These are phyloP conservation scores for Sphaerobolus stellatus DNA, from an alignment of 1,284 basidiomycete species.

Conservation along the genomic window DNA sequence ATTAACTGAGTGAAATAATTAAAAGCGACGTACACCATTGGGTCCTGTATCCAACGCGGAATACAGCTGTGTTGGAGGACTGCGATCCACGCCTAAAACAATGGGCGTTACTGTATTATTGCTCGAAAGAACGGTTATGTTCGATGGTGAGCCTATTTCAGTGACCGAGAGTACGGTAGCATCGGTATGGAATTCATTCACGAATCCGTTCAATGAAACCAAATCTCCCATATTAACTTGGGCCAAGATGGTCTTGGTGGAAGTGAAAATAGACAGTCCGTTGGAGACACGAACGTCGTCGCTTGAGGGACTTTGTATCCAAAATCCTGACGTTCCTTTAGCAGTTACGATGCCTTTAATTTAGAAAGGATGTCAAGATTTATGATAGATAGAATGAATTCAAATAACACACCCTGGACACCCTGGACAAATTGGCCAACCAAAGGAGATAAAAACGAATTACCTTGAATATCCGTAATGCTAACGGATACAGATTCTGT, in stretches of 20 bases:
- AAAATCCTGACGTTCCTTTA: conserved; percentile 53
- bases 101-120: conserved; percentile 47
- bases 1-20: background rate
- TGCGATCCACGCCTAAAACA: conserved; percentile 55
- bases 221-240: conserved; percentile 49
- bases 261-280: conserved; percentile 53
- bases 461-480: conserved; percentile 55
- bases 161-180: conserved; percentile 47
- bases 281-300: conserved; percentile 50
- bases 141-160: conserved; percentile 47
- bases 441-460: conserved; percentile 49
- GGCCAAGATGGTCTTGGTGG: conserved; percentile 36
- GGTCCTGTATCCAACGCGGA: conserved; percentile 50
- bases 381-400: background rate
- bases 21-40: conserved; percentile 36
- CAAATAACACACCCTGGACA: conserved; percentile 42
- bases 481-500: conserved; percentile 28
- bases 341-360: conserved; percentile 17
- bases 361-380: background rate
- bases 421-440: conserved; percentile 46
- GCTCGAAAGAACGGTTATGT: conserved; percentile 46
- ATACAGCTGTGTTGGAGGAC: conserved; percentile 50
- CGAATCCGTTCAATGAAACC: conserved; percentile 47
- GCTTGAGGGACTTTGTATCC: conserved; percentile 47
- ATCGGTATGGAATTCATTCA: conserved; percentile 51